Evolutionary conservation across 2,329 filamentous ascomycete genomes (phyloP), one percentile per base, ranked within the genome.

Genomic region (Gaeumannomyces sp.): DNA sequence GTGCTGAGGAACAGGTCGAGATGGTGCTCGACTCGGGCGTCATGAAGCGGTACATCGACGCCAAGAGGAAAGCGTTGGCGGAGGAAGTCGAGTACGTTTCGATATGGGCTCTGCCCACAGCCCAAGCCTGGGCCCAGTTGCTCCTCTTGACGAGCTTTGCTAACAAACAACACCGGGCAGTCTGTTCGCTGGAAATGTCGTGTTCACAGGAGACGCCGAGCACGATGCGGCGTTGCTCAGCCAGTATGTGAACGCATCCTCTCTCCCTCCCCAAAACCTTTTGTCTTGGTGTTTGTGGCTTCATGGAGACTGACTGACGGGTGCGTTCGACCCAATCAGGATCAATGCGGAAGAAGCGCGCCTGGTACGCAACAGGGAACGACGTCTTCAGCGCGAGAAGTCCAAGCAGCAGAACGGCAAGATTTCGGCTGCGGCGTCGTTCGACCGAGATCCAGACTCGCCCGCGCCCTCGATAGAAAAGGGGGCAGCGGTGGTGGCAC

Each of bases 341-440:
- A 80, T 93, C 67, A 82, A 88, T 71, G 84, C 85, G 70, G 94
- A 98, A 76, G 85, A 96, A 64, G 87, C 87, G 63, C 90, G 95
- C 69, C 85, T 99, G 38, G 86, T 95, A 73, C 91, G 93, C 72
- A 99, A 98, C 80, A 92, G 92, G 70, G 93, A 96, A 69, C 89
- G 94, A 69, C 87, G 93, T 68, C 88, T 94, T 72, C 92, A 91
- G 67, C 92, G 94, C 72, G 94, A 98, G 74, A 93, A 94, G 73
- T 90, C 92, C 72, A 97, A 96, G 76, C 88, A 67, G 86, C 71
- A 73, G 66, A 70, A 73, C 58, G 79, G 76, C 62, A 35, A 31
- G 59, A 16, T 58, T 19, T 45, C 33, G 56, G 53, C 11, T 14
- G 56, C 31, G 27, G 56, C 53, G n/a, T 27, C 56, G 35, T 22